These are phyloP conservation scores for Raphanus sativus DNA, from an alignment of 345 rosid genomes.

Conservation along the genomic window DNA sequence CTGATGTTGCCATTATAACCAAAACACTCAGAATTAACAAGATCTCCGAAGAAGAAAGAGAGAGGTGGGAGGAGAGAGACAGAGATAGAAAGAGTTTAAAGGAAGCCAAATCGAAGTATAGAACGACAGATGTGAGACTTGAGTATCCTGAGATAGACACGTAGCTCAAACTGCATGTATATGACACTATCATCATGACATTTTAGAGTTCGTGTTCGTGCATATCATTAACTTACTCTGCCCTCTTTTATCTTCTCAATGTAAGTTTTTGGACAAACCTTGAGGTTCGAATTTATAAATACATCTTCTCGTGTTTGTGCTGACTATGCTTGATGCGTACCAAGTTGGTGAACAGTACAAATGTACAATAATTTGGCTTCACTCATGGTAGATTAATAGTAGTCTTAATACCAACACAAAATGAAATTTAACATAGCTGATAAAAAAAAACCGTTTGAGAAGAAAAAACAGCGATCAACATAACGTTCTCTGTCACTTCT, in stretches of 20 bases:
- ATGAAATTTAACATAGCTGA: not conserved
- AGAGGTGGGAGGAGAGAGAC: conserved; percentile 3
- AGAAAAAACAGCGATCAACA: no score
- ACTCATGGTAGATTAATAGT: no score
- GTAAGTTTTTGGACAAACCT: not conserved
- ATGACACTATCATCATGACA: conserved; percentile 2
- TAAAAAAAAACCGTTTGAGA: not conserved
- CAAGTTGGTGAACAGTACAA: not conserved
- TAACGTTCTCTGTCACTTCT: no score
- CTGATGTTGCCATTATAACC: conserved; percentile 40
- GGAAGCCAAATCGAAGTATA: not conserved
- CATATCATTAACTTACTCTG: not conserved
- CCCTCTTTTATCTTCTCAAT: not conserved
- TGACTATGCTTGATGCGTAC: not conserved
- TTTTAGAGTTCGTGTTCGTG: not conserved
- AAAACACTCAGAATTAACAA: not conserved
- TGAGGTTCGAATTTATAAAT: not conserved
- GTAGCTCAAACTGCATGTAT: conserved; percentile 35
- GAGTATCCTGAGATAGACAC: conserved; percentile 31
- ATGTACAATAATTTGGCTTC: no score
- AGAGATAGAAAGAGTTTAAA: conserved; percentile 19
- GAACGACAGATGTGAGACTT: conserved; percentile 35
- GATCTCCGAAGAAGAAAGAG: conserved; percentile 4
- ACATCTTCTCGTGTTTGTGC: not conserved
- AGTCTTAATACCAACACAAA: no score